These are phyloP conservation scores for Inonotus hispidus DNA, from an alignment of 1,284 basidiomycete species.

Conservation along the genomic window DNA sequence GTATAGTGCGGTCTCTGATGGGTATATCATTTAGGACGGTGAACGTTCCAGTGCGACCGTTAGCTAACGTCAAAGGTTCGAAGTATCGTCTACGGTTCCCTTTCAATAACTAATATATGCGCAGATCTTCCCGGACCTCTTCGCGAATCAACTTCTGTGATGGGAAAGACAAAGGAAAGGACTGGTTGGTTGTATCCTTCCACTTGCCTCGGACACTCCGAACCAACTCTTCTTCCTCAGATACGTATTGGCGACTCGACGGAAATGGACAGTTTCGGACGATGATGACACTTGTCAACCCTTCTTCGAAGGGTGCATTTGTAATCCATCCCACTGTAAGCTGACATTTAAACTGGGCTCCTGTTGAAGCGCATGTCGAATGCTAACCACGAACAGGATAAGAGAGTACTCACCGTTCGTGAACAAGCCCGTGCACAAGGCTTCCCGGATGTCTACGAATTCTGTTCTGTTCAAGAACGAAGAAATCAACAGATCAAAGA, in stretches of 20 bases:
- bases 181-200: background rate
- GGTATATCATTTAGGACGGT: constrained; percentile 35
- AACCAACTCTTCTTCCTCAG: constrained; percentile 23
- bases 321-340: constrained; percentile 58
- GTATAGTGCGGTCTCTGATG: background rate
- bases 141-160: background rate
- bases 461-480: constrained; percentile 41
- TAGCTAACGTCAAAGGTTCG: constrained; percentile 44
- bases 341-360: constrained; percentile 10
- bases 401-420: constrained; percentile 54
- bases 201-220: background rate
- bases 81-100: background rate
- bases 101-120: background rate
- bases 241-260: constrained; percentile 49
- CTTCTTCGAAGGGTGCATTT: constrained; percentile 42
- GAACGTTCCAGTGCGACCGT: constrained; percentile 42
- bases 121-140: background rate
- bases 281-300: constrained; percentile 47
- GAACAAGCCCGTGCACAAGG: constrained; percentile 68
- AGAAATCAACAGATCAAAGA: constrained; percentile 37
- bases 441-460: constrained; percentile 61
- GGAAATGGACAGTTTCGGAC: constrained; percentile 49
- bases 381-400: constrained; percentile 44
- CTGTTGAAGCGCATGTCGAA: background rate
- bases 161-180: background rate